phyloP scores from a whole-genome alignment of 1,139 yeast genomes.

The Trichomonascaceae sp. region DNA sequence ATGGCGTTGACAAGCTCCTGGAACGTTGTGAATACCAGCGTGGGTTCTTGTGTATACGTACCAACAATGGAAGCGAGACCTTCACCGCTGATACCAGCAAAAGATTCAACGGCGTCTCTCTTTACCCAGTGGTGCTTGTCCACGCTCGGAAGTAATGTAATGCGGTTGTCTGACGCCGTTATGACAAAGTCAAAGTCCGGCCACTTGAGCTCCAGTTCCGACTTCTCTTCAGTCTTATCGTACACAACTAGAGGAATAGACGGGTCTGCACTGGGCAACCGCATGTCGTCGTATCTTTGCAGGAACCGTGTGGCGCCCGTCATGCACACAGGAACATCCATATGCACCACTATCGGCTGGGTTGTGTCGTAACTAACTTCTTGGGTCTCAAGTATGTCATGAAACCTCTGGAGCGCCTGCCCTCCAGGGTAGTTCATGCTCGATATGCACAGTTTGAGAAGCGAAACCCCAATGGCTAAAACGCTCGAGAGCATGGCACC shows the following conservation, averaged over 20 bases:
- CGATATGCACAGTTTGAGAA: slow-evolving; percentile 48
- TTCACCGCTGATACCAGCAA: slow-evolving; percentile 24
- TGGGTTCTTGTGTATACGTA: neutral
- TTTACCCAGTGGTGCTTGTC: slow-evolving; percentile 28
- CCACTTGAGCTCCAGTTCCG: slow-evolving; percentile 34
- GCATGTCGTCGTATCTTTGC: slow-evolving; percentile 31
- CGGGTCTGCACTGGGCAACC: slow-evolving; percentile 1
- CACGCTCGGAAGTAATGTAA: slow-evolving; percentile 11
- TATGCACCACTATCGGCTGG: slow-evolving; percentile 35
- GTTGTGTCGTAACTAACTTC: slow-evolving; percentile 1
- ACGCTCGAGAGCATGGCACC: slow-evolving; percentile 20
- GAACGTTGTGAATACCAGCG: neutral
- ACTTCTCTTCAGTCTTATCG: slow-evolving; percentile 57
- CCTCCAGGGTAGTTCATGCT: slow-evolving; percentile 87
- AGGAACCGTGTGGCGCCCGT: slow-evolving; percentile 73
- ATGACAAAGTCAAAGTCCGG: slow-evolving; percentile 46
- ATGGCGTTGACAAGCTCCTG: neutral
- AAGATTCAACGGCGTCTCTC: slow-evolving; percentile 26
- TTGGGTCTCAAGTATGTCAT: slow-evolving; percentile 23
- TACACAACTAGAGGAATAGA: slow-evolving; percentile 32
- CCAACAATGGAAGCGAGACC: neutral
- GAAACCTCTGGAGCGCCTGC: slow-evolving; percentile 44
- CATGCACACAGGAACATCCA: slow-evolving; percentile 79
- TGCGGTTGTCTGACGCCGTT: slow-evolving; percentile 28
- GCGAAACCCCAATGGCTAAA: slow-evolving; percentile 32